A percentile compares a stretch with the other conserved stretches of the same genome.
Conservation (phyloP, 805 yeast species). For the Saturnispora gosingensis region DNA sequence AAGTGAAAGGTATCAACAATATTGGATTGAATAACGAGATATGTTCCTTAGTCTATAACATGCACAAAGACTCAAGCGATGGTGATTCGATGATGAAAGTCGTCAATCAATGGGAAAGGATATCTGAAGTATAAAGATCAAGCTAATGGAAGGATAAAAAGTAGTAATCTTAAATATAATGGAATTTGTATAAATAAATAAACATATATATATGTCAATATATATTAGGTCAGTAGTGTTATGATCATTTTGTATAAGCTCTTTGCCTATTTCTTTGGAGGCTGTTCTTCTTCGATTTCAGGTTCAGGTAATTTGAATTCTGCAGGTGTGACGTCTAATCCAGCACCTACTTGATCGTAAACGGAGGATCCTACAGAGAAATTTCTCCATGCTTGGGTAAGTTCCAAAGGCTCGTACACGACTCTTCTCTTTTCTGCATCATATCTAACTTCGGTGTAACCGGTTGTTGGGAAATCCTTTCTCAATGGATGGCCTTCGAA, state of each 20-base stretch:
- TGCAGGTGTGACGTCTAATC: constrained; percentile 74
- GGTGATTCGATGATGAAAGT: constrained; percentile 5
- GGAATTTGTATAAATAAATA: constrained; percentile 6
- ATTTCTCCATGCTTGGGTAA: constrained; percentile 89
- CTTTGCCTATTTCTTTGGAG: constrained; percentile 21
- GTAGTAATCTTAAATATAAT: background rate
- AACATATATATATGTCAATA: constrained; percentile 1
- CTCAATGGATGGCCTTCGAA: constrained; percentile 88
- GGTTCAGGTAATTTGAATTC: constrained; percentile 76
- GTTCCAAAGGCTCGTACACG: constrained; percentile 81
- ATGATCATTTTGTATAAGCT: background rate
- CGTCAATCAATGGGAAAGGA: constrained; percentile 6
- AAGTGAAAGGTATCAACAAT: background rate
- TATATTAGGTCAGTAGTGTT: constrained; percentile 6
- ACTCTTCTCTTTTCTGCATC: constrained; percentile 87
- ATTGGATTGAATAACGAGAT: constrained; percentile 1
- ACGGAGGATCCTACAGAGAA: constrained; percentile 81
- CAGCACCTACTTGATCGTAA: constrained; percentile 89
- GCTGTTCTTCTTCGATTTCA: constrained; percentile 48
- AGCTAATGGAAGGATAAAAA: background rate
- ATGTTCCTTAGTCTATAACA: constrained; percentile 1
- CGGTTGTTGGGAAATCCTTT: constrained; percentile 89
- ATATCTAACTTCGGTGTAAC: constrained; percentile 83
- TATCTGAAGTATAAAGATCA: background rate
- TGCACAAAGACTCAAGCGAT: background rate